A percentile compares a stretch with the other conserved stretches of the same genome.
phyloP scores from a whole-genome alignment of 83 land plant species.

The Isoetes engelmannii region DNA sequence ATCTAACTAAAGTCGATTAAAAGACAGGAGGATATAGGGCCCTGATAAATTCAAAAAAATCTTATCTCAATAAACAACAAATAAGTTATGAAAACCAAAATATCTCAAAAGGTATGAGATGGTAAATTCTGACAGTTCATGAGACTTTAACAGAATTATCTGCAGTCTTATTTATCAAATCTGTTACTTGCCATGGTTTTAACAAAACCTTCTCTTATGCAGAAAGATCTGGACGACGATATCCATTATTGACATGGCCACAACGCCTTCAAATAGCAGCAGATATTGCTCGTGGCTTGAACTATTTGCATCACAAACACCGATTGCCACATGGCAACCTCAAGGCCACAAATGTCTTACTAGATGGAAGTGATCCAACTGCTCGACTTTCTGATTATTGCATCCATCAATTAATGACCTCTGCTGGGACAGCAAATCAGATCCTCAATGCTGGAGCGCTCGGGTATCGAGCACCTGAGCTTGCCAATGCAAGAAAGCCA shows the following conservation, averaged over 20 bases:
- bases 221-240: conserved; percentile 68
- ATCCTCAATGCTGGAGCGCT: conserved; percentile 9
- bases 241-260: conserved; percentile 28
- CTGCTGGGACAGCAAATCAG: conserved; percentile 12
- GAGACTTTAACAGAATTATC: too few relatives aligned
- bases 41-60: too few relatives aligned
- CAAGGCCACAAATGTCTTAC: conserved; percentile 12
- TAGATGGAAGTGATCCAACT: background rate
- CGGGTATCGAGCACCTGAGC: conserved; percentile 13
- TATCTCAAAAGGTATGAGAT: too few relatives aligned
- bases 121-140: too few relatives aligned
- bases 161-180: too few relatives aligned
- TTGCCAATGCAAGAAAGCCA: conserved; percentile 9
- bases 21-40: too few relatives aligned
- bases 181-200: too few relatives aligned
- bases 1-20: too few relatives aligned
- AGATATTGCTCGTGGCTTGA: conserved; percentile 6
- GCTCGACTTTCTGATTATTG: conserved; percentile 7
- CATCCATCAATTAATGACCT: conserved; percentile 9
- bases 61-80: too few relatives aligned
- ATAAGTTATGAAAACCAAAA: too few relatives aligned
- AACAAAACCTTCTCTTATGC: conserved; percentile 20
- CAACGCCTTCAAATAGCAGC: conserved; percentile 7
- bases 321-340: conserved; percentile 9
- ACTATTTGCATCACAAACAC: conserved; percentile 6